Evolutionary conservation across 495 filamentous ascomycete species (phyloP).

Genomic region (Penicillium flavigenum): DNA sequence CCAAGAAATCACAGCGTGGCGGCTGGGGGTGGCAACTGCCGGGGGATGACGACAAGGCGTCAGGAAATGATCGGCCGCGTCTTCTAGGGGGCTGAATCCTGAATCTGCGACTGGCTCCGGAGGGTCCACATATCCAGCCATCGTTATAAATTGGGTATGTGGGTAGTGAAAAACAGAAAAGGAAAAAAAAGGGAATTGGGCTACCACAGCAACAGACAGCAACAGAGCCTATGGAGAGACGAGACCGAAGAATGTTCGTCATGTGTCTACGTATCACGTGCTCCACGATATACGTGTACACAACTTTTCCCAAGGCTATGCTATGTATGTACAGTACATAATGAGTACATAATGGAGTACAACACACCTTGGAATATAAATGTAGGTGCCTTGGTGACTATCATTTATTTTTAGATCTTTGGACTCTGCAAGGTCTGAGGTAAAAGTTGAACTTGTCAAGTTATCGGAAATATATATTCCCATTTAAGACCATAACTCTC

Average conservation of each 20-base stretch:
- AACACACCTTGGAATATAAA: not conserved
- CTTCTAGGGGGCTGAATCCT: constrained; percentile 17
- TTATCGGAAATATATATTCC: not conserved
- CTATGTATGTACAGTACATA: not conserved
- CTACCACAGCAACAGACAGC: not conserved
- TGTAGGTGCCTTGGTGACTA: not conserved
- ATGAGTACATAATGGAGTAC: not conserved
- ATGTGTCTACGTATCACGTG: not conserved
- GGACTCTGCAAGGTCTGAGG: not conserved
- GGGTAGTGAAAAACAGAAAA: not conserved
- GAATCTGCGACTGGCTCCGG: not conserved
- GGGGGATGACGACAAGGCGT: constrained; percentile 21
- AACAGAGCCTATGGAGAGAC: not conserved
- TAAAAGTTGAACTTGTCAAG: not conserved
- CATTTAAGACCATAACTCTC: not conserved
- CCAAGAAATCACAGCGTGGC: constrained; percentile 11
- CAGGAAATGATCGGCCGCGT: constrained; percentile 23
- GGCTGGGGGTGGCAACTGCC: constrained; percentile 17
- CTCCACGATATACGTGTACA: not conserved
- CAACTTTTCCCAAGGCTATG: not conserved
- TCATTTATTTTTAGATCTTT: not conserved
- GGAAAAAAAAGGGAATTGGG: not conserved
- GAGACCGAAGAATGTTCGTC: not conserved
- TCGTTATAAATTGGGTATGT: constrained; percentile 11
- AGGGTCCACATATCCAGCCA: constrained; percentile 7